Evolutionary conservation across 2,329 filamentous ascomycete genomes (phyloP), one percentile per base, ranked within the genome.

Genomic region (Ophiostoma sp.): DNA sequence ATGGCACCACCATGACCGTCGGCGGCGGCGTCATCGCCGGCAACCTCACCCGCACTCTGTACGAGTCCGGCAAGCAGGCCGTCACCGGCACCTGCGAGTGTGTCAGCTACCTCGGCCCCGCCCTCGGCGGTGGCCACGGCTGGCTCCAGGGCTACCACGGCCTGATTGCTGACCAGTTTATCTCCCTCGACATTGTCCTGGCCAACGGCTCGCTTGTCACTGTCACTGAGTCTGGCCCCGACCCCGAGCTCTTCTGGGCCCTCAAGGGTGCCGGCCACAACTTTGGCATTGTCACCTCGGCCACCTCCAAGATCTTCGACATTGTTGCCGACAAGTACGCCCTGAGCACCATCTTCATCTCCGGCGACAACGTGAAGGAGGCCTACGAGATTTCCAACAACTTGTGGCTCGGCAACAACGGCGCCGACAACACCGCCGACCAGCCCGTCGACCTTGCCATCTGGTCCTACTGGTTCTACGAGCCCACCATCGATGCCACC

Each of bases 31-130:
- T 81, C 60, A 73, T 79, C 2, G 86, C 85, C 84, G 77, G 76
- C 67, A 82, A 86, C 72, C 81, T 87, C 12, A 85, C 88, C 71
- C 75, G 78, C 5, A 81, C 81, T 0, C 81, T 81, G 0, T 82
- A 78, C 66, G 75, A 80, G 64, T 76, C 84, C 72, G 80, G 80
- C 0, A 79, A 88, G 2, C 86, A 85, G 2, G 85, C 85, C 1
- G 83, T 87, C 0, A 86, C 85, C 8, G 82, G 82, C 49, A 80
- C 78, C 8, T 86, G 84, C 72, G 83, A 84, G 74, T 85, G 83
- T 70, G 62, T 81, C 77, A 45, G 78, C 74, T 72, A 72, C 65
- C 67, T 76, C 18, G 75, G 76, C 0, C 83, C 83, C 0, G 83
- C 77, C 0, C 79, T 88, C 0, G 85, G 86, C 2, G 86, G 86